Conservation (phyloP, 2,329 filamentous ascomycete genomes). For the Coniochaeta sp. region DNA sequence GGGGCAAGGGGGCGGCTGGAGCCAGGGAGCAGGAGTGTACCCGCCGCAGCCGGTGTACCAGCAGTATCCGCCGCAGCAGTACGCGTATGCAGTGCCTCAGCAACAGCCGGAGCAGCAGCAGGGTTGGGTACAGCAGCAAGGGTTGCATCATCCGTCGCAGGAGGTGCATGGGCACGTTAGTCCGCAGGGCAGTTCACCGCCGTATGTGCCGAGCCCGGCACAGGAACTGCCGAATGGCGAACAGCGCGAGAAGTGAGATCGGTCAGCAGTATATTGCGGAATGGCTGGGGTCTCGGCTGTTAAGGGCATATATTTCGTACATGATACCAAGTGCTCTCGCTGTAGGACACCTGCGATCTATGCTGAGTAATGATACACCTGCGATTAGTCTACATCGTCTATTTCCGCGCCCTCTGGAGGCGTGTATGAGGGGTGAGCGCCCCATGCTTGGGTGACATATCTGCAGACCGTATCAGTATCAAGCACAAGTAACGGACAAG, state of each 20-base stretch:
- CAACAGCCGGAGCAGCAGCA: too few relatives aligned
- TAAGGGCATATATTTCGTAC: too few relatives aligned
- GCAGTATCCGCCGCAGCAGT: slow-evolving; percentile 5
- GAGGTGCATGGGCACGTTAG: neutral
- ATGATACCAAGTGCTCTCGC: too few relatives aligned
- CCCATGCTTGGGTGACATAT: slow-evolving; percentile 20
- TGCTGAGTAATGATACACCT: too few relatives aligned
- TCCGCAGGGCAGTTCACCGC: neutral
- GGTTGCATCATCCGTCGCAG: neutral
- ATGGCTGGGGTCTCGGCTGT: too few relatives aligned
- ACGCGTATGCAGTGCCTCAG: neutral
- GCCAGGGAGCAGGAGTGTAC: slow-evolving; percentile 3
- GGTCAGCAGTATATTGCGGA: too few relatives aligned
- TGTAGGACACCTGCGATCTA: too few relatives aligned
- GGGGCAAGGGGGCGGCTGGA: neutral
- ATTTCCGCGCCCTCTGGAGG: slow-evolving; percentile 14
- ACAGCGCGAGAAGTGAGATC: neutral
- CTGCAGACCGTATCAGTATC: neutral
- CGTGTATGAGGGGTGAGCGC: slow-evolving; percentile 12
- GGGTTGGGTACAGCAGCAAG: neutral
- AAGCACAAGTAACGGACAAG: neutral
- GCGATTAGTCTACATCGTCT: slow-evolving; percentile 8
- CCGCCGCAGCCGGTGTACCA: slow-evolving; percentile 3
- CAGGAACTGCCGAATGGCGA: neutral
- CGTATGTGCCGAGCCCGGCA: neutral